A percentile compares a stretch with the other conserved stretches of the same genome.
phyloP scores from a whole-genome alignment of 2,329 filamentous ascomycete species.

The Penicillium sp. region DNA sequence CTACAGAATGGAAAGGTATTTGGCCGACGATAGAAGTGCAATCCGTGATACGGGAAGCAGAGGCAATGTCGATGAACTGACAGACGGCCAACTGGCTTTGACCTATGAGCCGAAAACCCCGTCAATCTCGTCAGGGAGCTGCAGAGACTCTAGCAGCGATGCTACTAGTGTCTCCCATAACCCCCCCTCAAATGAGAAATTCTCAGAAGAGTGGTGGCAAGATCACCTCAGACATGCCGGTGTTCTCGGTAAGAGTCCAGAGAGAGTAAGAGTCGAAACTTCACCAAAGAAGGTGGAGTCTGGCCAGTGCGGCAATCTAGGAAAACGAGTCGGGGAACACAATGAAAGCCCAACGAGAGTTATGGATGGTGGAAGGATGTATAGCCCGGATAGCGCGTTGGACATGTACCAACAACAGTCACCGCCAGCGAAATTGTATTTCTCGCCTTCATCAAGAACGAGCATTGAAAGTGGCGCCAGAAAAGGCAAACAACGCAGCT shows the following conservation, averaged over 20 bases:
- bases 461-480: no score
- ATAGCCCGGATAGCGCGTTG: not conserved
- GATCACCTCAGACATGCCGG: not conserved
- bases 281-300: not conserved
- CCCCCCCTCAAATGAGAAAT: not conserved
- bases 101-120: not conserved
- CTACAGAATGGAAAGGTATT: not conserved
- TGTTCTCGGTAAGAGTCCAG: not conserved
- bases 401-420: not conserved
- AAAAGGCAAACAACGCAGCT: not conserved
- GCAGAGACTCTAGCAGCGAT: not conserved
- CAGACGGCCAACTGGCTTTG: no score
- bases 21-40: not conserved
- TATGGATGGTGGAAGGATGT: no score
- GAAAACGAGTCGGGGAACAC: not conserved
- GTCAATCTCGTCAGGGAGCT: not conserved
- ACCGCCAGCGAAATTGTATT: not conserved
- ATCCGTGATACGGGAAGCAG: no score
- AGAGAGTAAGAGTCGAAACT: not conserved
- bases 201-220: not conserved
- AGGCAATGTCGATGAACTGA: no score
- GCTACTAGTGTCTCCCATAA: not conserved
- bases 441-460: conserved; percentile 5
- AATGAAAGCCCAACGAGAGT: not conserved
- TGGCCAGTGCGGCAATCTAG: not conserved